Base-by-base conservation (phyloP, 2,329 filamentous ascomycete genomes). In the Spiromastix sp. region DNA sequence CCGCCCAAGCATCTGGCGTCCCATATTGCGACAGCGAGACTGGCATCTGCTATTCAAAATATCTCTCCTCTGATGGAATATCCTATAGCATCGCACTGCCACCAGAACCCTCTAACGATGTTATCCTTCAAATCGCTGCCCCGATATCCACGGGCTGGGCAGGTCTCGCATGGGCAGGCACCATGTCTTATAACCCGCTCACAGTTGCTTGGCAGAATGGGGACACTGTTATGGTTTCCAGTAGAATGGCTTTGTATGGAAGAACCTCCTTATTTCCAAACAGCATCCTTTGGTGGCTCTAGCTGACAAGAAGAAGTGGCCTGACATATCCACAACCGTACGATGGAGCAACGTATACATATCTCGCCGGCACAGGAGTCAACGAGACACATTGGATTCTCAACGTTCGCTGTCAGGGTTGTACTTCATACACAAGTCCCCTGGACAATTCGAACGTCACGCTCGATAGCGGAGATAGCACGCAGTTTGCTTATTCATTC, bases 81-180 rank as follows among this genome's bases (percentile, higher is more conserved):
- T 25, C 22, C 1, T 34, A 26, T 16, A 13, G 22, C 16, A 17
- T 63, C 4, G 60, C 61, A 12, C 47, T 67, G 9, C 63, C 63
- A 8, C 48, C 48, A 7, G 42, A 47, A 1, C 47, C 55, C 7
- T 43, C 53, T 0, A 67, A 61, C 39, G 63, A 67, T 36, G 52
- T 55, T 8, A 58, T 67, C 4, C 25, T 67, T 15, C 66, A 69
- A 43, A 57, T 69, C 29, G 51, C 60, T 3, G 58, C 64, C 1
- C 64, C 66, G 10, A 51, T 51, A n/a, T 46, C 50, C 2, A 56
- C 66, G 30, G 66, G 65, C 37, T 70, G 67, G 66, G 59, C 62
- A 6, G 67, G 64, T 2, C 51, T 68, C 15, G 59, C 66, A 10
- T 70, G 66, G 66, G 66, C 64, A n/a, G 66, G 64, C 3, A 57